These are phyloP conservation scores for Talaromyces amestolkiae DNA, from an alignment of 2,329 filamentous ascomycete species.

Conservation along the genomic window DNA sequence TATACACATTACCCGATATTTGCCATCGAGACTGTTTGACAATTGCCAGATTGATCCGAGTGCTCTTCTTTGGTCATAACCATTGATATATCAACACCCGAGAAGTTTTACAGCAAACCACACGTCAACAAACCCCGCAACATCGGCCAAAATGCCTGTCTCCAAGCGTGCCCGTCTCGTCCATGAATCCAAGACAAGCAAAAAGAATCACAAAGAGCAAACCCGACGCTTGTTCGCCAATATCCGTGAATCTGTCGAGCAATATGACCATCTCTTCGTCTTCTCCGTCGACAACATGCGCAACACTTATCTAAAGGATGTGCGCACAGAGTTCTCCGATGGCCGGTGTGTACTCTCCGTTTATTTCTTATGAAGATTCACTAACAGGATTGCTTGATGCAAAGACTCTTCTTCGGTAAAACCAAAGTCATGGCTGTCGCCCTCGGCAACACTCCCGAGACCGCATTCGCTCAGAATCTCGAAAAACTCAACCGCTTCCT, in stretches of 20 bases:
- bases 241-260: conserved; percentile 78
- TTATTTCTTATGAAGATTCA: conserved; percentile 24
- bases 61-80: neutral
- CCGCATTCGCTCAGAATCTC: conserved; percentile 77
- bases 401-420: conserved; percentile 95
- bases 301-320: conserved; percentile 91
- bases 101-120: neutral
- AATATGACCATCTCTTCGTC: conserved; percentile 89
- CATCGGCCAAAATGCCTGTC: conserved; percentile 70
- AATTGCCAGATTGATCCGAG: neutral
- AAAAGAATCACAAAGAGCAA: conserved; percentile 86
- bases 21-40: neutral
- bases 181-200: conserved; percentile 85
- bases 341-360: conserved; percentile 58
- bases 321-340: conserved; percentile 79
- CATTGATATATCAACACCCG: neutral
- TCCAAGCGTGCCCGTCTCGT: conserved; percentile 89
- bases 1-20: neutral
- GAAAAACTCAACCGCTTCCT: conserved; percentile 68
- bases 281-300: conserved; percentile 97
- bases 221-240: conserved; percentile 84
- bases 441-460: conserved; percentile 73
- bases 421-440: conserved; percentile 98
- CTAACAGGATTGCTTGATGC: neutral
- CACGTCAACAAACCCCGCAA: conserved; percentile 8